These are phyloP conservation scores for Leishmania guyanensis DNA, from an alignment of 208 protist species.

Conservation along the genomic window DNA sequence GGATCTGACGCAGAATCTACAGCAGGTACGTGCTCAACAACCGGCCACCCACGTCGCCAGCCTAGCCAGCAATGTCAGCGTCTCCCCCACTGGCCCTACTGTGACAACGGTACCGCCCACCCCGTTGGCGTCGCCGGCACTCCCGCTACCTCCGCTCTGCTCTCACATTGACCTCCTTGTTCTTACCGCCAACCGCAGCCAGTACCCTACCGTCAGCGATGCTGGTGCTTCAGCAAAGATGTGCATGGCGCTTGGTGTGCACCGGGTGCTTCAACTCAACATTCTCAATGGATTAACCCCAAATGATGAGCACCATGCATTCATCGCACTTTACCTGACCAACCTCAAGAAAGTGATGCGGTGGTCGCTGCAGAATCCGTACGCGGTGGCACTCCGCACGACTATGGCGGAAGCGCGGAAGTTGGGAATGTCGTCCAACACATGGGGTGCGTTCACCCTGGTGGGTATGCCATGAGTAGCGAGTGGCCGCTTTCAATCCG, in stretches of 20 bases:
- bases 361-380: slow-evolving; percentile 56
- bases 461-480: slow-evolving; percentile 61
- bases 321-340: slow-evolving; percentile 58
- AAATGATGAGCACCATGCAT: slow-evolving; percentile 47
- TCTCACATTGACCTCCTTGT: slow-evolving; percentile 60
- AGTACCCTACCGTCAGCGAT: slow-evolving; percentile 37
- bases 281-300: slow-evolving; percentile 40
- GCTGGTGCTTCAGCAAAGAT: slow-evolving; percentile 51
- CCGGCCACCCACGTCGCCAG: not conserved
- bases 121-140: not conserved
- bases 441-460: slow-evolving; percentile 80
- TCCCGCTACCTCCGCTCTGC: slow-evolving; percentile 31
- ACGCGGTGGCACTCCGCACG: slow-evolving; percentile 78
- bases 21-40: slow-evolving; percentile 13
- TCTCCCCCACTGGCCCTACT: not conserved
- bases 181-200: slow-evolving; percentile 48
- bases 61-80: not conserved
- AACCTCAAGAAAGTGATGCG: slow-evolving; percentile 48
- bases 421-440: slow-evolving; percentile 33
- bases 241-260: slow-evolving; percentile 65
- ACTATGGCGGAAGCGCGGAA: slow-evolving; percentile 44
- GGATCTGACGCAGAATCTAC: slow-evolving; percentile 33
- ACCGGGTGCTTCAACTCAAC: slow-evolving; percentile 79
- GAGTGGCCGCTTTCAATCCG: not conserved
- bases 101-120: not conserved